phyloP scores from a whole-genome alignment of 305 asterid genomes.

The Rubia balearica region DNA sequence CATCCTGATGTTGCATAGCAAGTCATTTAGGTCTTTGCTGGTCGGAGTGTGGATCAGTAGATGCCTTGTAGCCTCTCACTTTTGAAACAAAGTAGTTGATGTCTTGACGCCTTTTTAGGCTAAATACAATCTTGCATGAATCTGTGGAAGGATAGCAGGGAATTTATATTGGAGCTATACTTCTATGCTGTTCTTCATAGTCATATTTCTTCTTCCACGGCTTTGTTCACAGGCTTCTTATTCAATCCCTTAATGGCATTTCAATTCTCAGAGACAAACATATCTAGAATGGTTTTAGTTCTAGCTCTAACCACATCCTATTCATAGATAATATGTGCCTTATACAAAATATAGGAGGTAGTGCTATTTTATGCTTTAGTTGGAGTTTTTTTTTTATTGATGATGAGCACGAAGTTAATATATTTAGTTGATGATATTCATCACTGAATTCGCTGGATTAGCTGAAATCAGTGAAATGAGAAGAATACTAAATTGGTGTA shows the following conservation, averaged over 20 bases:
- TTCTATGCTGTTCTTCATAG: background rate
- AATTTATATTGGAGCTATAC: background rate
- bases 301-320: background rate
- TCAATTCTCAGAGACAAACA: background rate
- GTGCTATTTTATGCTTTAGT: background rate
- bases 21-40: background rate
- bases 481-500: background rate
- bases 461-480: background rate
- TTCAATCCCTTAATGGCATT: background rate
- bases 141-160: background rate
- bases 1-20: background rate
- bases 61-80: background rate
- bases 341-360: background rate
- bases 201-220: background rate
- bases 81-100: background rate
- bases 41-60: background rate
- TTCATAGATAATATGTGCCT: background rate
- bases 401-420: background rate
- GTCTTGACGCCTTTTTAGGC: background rate
- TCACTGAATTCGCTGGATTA: background rate
- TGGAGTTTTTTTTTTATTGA: background rate
- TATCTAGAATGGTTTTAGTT: background rate
- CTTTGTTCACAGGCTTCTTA: background rate
- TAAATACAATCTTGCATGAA: background rate
- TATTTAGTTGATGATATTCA: background rate